phyloP scores from a whole-genome alignment of 164 flowering plant genomes.

The Stephania cephalantha region DNA sequence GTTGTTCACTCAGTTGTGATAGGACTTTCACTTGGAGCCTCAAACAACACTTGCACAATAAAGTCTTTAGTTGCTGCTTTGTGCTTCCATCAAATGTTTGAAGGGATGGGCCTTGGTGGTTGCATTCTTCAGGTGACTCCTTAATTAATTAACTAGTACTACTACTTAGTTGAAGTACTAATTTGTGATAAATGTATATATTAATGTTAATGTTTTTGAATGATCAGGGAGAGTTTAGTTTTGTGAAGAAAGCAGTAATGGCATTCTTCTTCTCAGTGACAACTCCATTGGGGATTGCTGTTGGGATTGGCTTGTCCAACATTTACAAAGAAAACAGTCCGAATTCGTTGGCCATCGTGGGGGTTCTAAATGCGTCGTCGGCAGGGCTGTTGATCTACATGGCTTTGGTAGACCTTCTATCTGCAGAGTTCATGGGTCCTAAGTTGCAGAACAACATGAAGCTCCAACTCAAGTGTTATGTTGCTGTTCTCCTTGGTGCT shows the following conservation, averaged over 20 bases:
- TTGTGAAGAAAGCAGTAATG: constrained; percentile 31
- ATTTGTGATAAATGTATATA: neutral
- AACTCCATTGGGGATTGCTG: constrained; percentile 43
- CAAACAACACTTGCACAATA: constrained; percentile 27
- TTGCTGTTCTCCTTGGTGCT: constrained; percentile 44
- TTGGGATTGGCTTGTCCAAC: constrained; percentile 42
- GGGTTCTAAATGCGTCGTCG: constrained; percentile 38
- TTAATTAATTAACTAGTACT: too few relatives aligned
- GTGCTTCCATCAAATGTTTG: constrained; percentile 36
- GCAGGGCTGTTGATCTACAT: constrained; percentile 44
- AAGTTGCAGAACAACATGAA: constrained; percentile 34
- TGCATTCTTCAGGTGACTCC: constrained; percentile 24
- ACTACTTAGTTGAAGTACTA: too few relatives aligned
- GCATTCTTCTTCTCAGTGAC: constrained; percentile 52
- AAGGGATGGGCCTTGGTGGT: constrained; percentile 40
- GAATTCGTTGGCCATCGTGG: constrained; percentile 35
- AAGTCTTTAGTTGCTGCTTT: constrained; percentile 32
- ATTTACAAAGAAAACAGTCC: constrained; percentile 41
- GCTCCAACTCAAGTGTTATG: constrained; percentile 37
- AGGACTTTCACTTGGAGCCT: constrained; percentile 29
- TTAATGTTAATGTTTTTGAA: too few relatives aligned
- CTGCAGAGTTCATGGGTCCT: constrained; percentile 47
- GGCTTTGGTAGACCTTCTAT: constrained; percentile 54
- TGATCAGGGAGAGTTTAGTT: constrained; percentile 36
- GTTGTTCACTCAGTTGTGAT: constrained; percentile 33